These are phyloP conservation scores for Amanita muscaria DNA, from an alignment of 768 basidiomycete species.

Conservation along the genomic window DNA sequence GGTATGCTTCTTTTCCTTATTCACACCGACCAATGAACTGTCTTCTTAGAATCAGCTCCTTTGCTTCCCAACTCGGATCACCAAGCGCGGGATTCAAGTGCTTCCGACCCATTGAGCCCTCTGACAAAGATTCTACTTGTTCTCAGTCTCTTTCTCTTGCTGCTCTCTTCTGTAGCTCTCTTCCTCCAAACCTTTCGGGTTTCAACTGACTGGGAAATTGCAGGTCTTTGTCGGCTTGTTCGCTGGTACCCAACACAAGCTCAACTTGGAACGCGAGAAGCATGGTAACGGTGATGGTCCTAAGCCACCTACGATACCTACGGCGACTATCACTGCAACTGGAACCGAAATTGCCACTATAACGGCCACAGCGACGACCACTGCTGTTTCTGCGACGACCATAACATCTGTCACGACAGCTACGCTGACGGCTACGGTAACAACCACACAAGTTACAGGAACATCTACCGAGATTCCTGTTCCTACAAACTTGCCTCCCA, in stretches of 20 bases:
- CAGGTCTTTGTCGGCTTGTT: conserved; percentile 89
- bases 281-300: conserved; percentile 19
- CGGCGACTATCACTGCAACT: conserved; percentile 29
- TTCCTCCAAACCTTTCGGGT: not conserved
- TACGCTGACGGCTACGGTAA: conserved; percentile 23
- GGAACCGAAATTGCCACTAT: conserved; percentile 29
- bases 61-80: conserved; percentile 39
- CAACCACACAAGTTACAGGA: conserved; percentile 21
- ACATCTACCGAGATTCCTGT: conserved; percentile 35
- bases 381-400: conserved; percentile 29
- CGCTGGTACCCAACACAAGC: conserved; percentile 77
- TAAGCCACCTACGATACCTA: conserved; percentile 19
- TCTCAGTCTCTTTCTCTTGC: conserved; percentile 65
- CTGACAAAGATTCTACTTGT: conserved; percentile 78
- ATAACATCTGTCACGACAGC: conserved; percentile 28
- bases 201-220: not conserved
- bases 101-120: conserved; percentile 65
- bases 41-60: conserved; percentile 50
- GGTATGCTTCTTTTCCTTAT: conserved; percentile 27
- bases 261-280: conserved; percentile 43
- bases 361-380: conserved; percentile 20
- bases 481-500: conserved; percentile 41
- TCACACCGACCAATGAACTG: conserved; percentile 8
- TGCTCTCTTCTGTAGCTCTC: conserved; percentile 55
- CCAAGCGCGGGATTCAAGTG: conserved; percentile 21